Percentiles rank a stretch among this genome's conserved stretches.
These are phyloP conservation scores for Yamadazyma akitaensis DNA, from an alignment of 805 yeast species.

Conservation along the genomic window DNA sequence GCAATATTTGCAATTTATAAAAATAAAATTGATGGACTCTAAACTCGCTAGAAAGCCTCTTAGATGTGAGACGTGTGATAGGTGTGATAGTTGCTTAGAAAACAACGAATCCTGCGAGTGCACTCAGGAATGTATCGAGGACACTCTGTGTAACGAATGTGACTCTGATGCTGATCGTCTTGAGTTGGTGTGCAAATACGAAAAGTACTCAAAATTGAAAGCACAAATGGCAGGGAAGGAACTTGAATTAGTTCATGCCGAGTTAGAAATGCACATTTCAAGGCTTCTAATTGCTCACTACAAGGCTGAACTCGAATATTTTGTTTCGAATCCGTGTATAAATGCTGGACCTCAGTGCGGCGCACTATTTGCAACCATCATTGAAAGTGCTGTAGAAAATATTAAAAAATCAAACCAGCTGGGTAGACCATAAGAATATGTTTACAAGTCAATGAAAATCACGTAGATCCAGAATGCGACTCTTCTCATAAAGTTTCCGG, in stretches of 20 bases:
- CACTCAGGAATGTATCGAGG: not conserved
- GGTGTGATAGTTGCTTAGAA: not conserved
- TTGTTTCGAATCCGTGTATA: not conserved
- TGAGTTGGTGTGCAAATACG: not conserved
- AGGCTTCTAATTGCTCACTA: not conserved
- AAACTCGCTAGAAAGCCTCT: not conserved
- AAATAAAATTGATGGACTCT: not conserved
- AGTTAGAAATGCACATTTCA: not conserved
- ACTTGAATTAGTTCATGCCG: not conserved
- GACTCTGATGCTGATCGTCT: not conserved
- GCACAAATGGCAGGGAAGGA: not conserved
- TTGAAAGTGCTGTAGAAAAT: not conserved
- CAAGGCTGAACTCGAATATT: not conserved
- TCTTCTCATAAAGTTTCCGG: too few relatives aligned
- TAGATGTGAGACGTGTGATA: not conserved
- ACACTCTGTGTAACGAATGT: not conserved
- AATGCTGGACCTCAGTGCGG: not conserved
- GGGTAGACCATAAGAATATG: too few relatives aligned
- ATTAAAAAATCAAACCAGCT: too few relatives aligned
- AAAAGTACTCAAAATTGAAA: not conserved
- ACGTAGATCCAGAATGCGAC: too few relatives aligned
- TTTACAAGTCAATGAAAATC: too few relatives aligned
- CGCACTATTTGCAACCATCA: not conserved
- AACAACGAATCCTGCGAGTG: not conserved
- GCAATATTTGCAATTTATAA: not conserved